Base-by-base conservation (phyloP, 192 early-diverging fungal species). In the Coemansia biformis region DNA sequence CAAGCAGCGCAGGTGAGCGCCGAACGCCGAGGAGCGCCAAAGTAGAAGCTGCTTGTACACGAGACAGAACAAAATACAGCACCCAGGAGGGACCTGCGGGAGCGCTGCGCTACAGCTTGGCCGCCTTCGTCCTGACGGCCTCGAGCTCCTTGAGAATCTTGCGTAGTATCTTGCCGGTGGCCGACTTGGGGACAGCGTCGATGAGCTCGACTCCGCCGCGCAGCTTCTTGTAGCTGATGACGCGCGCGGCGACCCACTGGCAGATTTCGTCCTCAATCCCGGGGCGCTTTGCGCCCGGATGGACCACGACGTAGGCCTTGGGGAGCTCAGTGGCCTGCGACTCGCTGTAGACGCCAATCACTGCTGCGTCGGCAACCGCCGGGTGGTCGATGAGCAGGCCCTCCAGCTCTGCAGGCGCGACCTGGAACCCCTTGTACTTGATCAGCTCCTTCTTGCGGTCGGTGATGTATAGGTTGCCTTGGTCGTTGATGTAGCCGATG, bases 391-490 rank as follows among this genome's bases (percentile, higher is more conserved):
- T 54, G 41, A 93, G 64, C 50, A 84, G 43, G 1, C 80, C 84
- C 58, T 96, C 93, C 12, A 96, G 75, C 66, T 93, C 91, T 8
- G 91, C 91, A 1, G 92, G 93, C 0, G 91, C 78, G 18, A 96
- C 86, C 71, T 81, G 78, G 60, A 80, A 81, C 8, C 83, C 80
- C 57, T 96, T 93, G 84, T 91, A 93, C 63, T 96, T 96, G 70
- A 93, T 93, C 29, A 94, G 79, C 57, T 93, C 90, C 75, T 93
- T 97, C 29, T 88, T 57, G 23, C 93, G 86, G 49, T 87, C 87
- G 8, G 81, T 77, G 29, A 84, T 78, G 50, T 57, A 83, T 21
- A 81, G 73, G 26, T 82, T 43, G 18, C 82, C 86, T 4, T 81
- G 43, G 32, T 69, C 57, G 51, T 89, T 83, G n/a, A 85, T 74